Evolutionary conservation across 2,329 filamentous ascomycete genomes (phyloP).

Genomic region (Aureobasidium zeae): DNA sequence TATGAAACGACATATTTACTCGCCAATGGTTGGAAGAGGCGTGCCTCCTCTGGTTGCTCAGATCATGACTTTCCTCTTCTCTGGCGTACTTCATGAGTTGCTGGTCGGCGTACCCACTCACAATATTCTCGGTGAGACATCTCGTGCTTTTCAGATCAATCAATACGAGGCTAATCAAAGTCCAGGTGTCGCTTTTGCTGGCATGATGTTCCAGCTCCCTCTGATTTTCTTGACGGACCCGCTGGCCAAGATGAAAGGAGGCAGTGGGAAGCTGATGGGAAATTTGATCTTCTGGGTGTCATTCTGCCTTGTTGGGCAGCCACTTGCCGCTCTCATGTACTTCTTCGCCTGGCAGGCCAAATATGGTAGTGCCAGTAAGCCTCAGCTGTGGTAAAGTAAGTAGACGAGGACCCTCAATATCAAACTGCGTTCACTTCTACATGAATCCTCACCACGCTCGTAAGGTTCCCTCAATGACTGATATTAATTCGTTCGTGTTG

Average conservation of each 20-base stretch:
- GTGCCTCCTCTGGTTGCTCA: constrained; percentile 64
- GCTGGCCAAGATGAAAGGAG: constrained; percentile 67
- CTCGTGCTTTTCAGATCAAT: too few relatives aligned
- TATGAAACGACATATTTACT: constrained; percentile 90
- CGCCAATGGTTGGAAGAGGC: constrained; percentile 75
- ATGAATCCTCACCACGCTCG: too few relatives aligned
- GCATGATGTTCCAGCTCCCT: constrained; percentile 89
- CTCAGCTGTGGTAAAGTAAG: constrained; percentile 15
- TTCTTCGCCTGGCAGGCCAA: constrained; percentile 99
- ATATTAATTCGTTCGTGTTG: too few relatives aligned
- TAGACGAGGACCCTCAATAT: too few relatives aligned
- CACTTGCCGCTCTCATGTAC: constrained; percentile 82
- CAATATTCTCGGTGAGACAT: constrained; percentile 65
- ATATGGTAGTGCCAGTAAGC: constrained; percentile 50
- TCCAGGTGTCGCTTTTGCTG: constrained; percentile 76
- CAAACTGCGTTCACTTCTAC: too few relatives aligned
- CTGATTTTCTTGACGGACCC: constrained; percentile 73
- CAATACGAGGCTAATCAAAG: constrained; percentile 21
- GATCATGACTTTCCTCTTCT: constrained; percentile 76
- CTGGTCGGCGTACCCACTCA: constrained; percentile 92
- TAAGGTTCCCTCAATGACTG: too few relatives aligned
- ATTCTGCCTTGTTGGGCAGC: constrained; percentile 92
- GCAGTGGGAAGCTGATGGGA: constrained; percentile 68
- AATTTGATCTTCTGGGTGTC: constrained; percentile 96
- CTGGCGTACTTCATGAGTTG: constrained; percentile 81